These are phyloP conservation scores for Iris macrosiphon DNA, from an alignment of 106 monocot genomes.

Conservation along the genomic window DNA sequence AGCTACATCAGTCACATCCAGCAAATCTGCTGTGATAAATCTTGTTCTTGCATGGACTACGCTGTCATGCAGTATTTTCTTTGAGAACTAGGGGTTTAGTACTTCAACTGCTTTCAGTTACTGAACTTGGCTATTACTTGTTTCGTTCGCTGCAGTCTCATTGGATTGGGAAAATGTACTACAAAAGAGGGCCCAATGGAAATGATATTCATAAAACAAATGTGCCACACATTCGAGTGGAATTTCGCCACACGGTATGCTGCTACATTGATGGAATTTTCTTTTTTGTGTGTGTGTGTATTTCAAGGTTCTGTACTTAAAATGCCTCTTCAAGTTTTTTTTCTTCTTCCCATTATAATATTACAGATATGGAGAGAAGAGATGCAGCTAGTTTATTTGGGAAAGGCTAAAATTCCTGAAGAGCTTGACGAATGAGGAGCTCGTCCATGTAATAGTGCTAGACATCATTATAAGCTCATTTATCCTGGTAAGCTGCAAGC, in stretches of 20 bases:
- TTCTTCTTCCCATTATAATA: not conserved
- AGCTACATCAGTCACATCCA: too few species aligned
- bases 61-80: too few species aligned
- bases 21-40: not conserved
- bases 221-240: conserved; percentile 76
- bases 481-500: too few species aligned
- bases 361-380: conserved; percentile 82
- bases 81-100: too few species aligned
- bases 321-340: not conserved
- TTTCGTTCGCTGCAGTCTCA: conserved; percentile 32
- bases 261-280: too few species aligned
- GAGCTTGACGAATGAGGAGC: conserved; percentile 34
- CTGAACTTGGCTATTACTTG: too few species aligned
- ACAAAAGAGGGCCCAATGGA: conserved; percentile 59
- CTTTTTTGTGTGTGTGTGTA: too few species aligned
- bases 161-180: conserved; percentile 78
- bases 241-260: conserved; percentile 61
- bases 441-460: too few species aligned
- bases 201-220: conserved; percentile 83
- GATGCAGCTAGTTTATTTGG: conserved; percentile 71
- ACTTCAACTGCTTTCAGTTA: too few species aligned
- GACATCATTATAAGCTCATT: too few species aligned
- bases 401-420: conserved; percentile 43
- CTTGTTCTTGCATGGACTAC: not conserved
- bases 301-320: too few species aligned